Conservation (phyloP, 1,139 yeast genomes). For the Taiozyma sp. region DNA sequence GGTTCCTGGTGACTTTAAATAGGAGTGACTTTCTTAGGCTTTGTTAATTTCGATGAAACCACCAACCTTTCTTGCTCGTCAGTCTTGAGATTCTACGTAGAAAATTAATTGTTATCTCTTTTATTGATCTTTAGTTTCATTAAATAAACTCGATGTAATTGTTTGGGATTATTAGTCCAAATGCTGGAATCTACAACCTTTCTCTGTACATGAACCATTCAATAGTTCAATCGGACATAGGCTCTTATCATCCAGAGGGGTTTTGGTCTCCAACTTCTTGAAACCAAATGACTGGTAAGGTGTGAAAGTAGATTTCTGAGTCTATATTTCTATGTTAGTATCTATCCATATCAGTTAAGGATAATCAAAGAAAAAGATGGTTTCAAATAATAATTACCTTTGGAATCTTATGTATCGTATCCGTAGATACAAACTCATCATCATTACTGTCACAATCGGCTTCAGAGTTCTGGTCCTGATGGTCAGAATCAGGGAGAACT, state of each 20-base stretch:
- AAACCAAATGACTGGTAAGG: constrained; percentile 9
- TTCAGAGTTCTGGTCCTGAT: background rate
- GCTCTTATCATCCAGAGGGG: constrained; percentile 1
- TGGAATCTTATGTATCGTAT: constrained; percentile 14
- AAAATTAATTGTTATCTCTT: background rate
- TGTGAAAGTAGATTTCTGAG: constrained; percentile 6
- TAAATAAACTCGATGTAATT: too few relatives aligned
- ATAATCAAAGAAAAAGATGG: background rate
- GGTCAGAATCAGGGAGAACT: background rate
- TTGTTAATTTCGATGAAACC: too few relatives aligned
- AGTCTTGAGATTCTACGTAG: background rate
- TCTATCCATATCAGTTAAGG: background rate
- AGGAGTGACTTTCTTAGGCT: background rate
- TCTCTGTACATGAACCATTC: constrained; percentile 11
- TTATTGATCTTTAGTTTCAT: background rate
- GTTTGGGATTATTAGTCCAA: background rate
- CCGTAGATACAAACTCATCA: constrained; percentile 4
- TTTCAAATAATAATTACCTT: constrained; percentile 10
- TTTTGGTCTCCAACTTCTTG: background rate
- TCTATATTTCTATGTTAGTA: constrained; percentile 12
- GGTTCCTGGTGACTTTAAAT: constrained; percentile 64
- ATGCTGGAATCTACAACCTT: constrained; percentile 12
- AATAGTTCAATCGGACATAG: constrained; percentile 15
- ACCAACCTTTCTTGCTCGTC: too few relatives aligned
- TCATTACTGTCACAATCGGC: background rate